Percentiles rank a stretch among this genome's conserved stretches.
Conservation (phyloP, 1,284 basidiomycete species). For the Malassezia pachydermatis region DNA sequence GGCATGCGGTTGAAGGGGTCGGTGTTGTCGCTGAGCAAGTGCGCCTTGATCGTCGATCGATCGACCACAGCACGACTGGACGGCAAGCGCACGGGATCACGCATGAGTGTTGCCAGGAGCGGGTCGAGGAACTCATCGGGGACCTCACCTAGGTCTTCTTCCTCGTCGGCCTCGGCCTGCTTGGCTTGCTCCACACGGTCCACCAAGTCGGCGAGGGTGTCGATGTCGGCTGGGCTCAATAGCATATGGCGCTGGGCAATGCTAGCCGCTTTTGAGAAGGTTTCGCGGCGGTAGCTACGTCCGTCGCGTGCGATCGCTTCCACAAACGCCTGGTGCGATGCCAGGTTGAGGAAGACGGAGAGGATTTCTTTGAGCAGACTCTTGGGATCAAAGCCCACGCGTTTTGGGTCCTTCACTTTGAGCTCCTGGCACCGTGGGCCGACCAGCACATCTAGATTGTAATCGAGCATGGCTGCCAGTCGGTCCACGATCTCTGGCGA, state of each 20-base stretch:
- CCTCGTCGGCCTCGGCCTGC: constrained; percentile 66
- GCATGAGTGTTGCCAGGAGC: constrained; percentile 87
- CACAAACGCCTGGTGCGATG: constrained; percentile 69
- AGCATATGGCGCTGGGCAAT: constrained; percentile 62
- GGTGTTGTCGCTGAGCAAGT: constrained; percentile 76
- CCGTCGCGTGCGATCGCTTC: constrained; percentile 83
- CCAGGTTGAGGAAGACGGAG: constrained; percentile 82
- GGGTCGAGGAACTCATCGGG: constrained; percentile 90
- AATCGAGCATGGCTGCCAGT: constrained; percentile 91
- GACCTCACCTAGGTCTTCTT: constrained; percentile 78
- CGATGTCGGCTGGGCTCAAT: constrained; percentile 72
- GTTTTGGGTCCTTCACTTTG: constrained; percentile 74
- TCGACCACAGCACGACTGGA: constrained; percentile 73
- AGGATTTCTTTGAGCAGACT: constrained; percentile 74
- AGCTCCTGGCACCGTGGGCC: constrained; percentile 73
- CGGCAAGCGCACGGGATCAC: constrained; percentile 83
- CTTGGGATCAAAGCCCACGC: constrained; percentile 79
- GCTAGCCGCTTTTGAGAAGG: constrained; percentile 70
- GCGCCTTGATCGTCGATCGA: constrained; percentile 86
- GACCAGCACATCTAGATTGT: constrained; percentile 79
- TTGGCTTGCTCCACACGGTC: constrained; percentile 74
- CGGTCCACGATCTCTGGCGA: constrained; percentile 91
- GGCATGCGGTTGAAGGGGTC: constrained; percentile 51
- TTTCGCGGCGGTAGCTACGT: constrained; percentile 71
- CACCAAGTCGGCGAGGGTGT: constrained; percentile 63